Percentiles rank a stretch among this genome's conserved stretches.
phyloP scores from a whole-genome alignment of 139 green algal genomes.

The Chlorella sp. region DNA sequence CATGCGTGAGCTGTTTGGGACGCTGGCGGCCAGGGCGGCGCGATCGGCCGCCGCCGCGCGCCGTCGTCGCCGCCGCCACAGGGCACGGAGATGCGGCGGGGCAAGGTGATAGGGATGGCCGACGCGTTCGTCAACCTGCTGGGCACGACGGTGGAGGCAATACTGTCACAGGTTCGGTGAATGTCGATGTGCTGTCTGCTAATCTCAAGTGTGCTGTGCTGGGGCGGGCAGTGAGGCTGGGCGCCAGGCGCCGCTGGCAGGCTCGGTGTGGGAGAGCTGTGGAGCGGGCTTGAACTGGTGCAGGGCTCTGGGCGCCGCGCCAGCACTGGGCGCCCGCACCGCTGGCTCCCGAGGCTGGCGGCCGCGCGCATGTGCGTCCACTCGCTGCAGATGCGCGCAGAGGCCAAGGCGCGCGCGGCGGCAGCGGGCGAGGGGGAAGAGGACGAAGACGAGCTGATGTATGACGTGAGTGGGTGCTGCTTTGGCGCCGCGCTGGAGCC shows the following conservation, averaged over 20 bases:
- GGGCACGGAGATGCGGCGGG: slow-evolving; percentile 30
- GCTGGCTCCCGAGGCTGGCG: neutral
- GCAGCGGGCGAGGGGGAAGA: too few species aligned
- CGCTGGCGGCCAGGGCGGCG: neutral
- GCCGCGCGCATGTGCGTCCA: neutral
- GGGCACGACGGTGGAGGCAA: slow-evolving; percentile 11
- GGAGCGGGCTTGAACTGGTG: neutral
- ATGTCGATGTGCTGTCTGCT: too few species aligned
- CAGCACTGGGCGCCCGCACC: neutral
- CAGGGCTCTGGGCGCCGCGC: neutral
- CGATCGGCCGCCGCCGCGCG: neutral
- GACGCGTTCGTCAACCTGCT: slow-evolving; percentile 38
- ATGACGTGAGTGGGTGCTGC: too few species aligned
- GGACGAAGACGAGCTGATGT: too few species aligned
- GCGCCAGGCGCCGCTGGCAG: neutral
- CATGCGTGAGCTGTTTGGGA: neutral
- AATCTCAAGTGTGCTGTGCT: neutral
- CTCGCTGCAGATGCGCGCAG: neutral
- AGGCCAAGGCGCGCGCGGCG: too few species aligned
- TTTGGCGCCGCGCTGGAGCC: too few species aligned
- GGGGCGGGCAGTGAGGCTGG: neutral
- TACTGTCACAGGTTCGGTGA: slow-evolving; percentile 12
- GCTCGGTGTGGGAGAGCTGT: neutral
- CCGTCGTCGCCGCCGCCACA: neutral
- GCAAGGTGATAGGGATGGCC: slow-evolving; percentile 18